Conservation (phyloP, 2,329 filamentous ascomycete species). For the Xylaria sp. region DNA sequence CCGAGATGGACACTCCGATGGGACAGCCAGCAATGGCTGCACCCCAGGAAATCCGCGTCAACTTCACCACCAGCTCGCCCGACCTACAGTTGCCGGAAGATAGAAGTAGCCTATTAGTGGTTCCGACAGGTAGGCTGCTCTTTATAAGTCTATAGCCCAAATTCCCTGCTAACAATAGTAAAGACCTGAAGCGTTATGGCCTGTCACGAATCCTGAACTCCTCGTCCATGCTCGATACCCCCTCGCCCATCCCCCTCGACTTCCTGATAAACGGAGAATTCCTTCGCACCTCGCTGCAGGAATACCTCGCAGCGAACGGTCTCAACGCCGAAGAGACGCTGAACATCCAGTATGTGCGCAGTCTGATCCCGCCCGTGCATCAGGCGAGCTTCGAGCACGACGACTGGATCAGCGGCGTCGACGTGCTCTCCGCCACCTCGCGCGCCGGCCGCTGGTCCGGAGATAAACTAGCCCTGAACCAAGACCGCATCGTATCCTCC, state of each 20-base stretch:
- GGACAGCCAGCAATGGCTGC: slow-evolving; percentile 45
- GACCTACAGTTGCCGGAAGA: slow-evolving; percentile 71
- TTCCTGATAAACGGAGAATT: slow-evolving; percentile 96
- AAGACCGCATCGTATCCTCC: slow-evolving; percentile 84
- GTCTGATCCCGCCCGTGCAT: slow-evolving; percentile 87
- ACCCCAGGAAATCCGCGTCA: slow-evolving; percentile 68
- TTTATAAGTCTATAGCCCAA: too few relatives aligned
- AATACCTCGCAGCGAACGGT: slow-evolving; percentile 86
- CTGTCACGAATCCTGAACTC: slow-evolving; percentile 77
- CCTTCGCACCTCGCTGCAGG: slow-evolving; percentile 86
- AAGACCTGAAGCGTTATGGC: slow-evolving; percentile 75
- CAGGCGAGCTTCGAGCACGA: slow-evolving; percentile 96
- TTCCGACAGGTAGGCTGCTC: slow-evolving; percentile 64
- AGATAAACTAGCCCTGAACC: slow-evolving; percentile 61
- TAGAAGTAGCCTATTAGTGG: slow-evolving; percentile 68
- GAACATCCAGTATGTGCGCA: slow-evolving; percentile 91
- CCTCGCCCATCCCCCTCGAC: slow-evolving; percentile 81
- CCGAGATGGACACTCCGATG: slow-evolving; percentile 42
- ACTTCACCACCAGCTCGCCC: slow-evolving; percentile 71
- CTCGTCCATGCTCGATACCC: slow-evolving; percentile 74
- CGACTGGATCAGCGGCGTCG: slow-evolving; percentile 92
- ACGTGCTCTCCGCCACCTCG: slow-evolving; percentile 78
- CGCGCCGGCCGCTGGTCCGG: slow-evolving; percentile 67
- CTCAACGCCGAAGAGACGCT: slow-evolving; percentile 89
- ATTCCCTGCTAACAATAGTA: slow-evolving; percentile 24